phyloP scores from a whole-genome alignment of 2,329 filamentous ascomycete genomes.

The Colletotrichum chlorophyti region DNA sequence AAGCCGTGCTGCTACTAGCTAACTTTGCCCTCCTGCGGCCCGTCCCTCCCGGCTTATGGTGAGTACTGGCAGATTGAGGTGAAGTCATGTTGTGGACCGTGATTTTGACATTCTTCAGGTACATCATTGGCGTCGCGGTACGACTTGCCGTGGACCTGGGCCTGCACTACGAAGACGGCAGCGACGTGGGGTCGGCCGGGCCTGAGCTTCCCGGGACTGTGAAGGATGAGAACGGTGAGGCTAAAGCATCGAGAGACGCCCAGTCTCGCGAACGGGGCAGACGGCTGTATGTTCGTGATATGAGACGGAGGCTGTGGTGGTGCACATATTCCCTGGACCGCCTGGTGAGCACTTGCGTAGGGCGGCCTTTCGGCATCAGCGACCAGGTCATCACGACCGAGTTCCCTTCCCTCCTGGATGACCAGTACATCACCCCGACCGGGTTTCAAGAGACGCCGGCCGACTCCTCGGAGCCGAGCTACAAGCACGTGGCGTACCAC shows the following conservation, averaged over 20 bases:
- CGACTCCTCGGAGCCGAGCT: constrained; percentile 71
- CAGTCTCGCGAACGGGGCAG: constrained; percentile 63
- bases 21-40: constrained; percentile 91
- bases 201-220: constrained; percentile 40
- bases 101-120: constrained; percentile 50
- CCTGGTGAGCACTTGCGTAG: constrained; percentile 93
- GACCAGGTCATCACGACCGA: constrained; percentile 96
- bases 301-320: constrained; percentile 92
- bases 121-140: constrained; percentile 93
- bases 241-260: constrained; percentile 23
- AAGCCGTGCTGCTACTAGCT: constrained; percentile 89
- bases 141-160: constrained; percentile 90
- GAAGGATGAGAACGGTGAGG: constrained; percentile 38
- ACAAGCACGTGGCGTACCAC: constrained; percentile 90
- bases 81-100: neutral
- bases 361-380: constrained; percentile 91
- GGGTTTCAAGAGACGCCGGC: constrained; percentile 71
- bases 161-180: constrained; percentile 89
- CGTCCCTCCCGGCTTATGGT: constrained; percentile 91
- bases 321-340: constrained; percentile 94
- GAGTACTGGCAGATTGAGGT: constrained; percentile 32
- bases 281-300: constrained; percentile 84
- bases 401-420: constrained; percentile 88
- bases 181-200: constrained; percentile 65
- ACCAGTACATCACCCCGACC: constrained; percentile 82